These are phyloP conservation scores for Chaetothyriales sp. DNA, from an alignment of 2,329 filamentous ascomycete species.

Conservation along the genomic window DNA sequence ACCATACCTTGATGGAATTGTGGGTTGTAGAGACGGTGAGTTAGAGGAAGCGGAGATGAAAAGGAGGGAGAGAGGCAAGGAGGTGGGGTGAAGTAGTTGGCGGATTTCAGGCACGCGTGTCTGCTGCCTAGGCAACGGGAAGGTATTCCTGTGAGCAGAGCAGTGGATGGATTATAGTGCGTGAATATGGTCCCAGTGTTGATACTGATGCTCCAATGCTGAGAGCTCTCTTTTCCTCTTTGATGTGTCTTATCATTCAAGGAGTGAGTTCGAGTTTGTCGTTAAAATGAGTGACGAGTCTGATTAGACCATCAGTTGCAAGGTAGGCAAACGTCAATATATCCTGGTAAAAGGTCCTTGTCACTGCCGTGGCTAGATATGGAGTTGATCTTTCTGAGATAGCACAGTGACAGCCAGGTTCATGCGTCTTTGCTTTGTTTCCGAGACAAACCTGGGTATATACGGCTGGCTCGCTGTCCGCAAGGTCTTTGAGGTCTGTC, in stretches of 20 bases:
- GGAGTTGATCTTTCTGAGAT: background rate
- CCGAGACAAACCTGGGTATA: background rate
- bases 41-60: background rate
- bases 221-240: too few species aligned
- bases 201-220: background rate
- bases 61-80: slow-evolving; percentile 1
- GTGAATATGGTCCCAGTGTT: background rate
- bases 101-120: background rate
- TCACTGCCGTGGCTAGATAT: background rate
- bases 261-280: background rate
- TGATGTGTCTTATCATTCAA: background rate
- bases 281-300: background rate
- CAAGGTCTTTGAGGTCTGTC: background rate
- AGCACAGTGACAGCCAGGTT: background rate
- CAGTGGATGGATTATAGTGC: background rate
- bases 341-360: background rate
- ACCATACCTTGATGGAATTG: background rate
- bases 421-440: background rate
- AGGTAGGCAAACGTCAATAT: background rate
- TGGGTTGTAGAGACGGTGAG: background rate
- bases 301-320: background rate
- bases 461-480: background rate
- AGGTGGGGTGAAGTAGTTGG: background rate
- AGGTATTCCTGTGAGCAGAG: background rate
- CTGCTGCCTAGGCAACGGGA: background rate